Percentiles rank a stretch among this genome's conserved stretches.
phyloP scores from a whole-genome alignment of 148 eudicot genomes.

The Amaranthus cruentus region DNA sequence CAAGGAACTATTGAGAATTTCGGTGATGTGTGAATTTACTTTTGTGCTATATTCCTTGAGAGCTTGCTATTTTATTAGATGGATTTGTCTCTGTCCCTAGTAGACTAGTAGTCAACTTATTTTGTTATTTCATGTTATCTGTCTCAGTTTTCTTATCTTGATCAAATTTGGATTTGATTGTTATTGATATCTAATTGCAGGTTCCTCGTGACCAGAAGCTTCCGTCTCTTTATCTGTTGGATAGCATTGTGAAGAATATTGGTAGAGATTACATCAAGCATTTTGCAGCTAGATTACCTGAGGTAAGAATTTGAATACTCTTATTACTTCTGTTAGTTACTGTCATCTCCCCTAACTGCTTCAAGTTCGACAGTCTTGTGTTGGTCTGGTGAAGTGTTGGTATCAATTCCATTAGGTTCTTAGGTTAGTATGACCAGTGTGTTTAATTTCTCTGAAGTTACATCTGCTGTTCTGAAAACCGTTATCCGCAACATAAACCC shows the following conservation, averaged over 20 bases:
- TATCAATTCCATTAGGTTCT: too few relatives aligned
- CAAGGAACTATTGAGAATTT: not conserved
- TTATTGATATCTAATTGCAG: slow-evolving; percentile 42
- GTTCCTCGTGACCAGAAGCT: slow-evolving; percentile 94
- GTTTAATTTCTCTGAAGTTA: too few relatives aligned
- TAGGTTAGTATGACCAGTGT: too few relatives aligned
- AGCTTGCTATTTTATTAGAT: not conserved
- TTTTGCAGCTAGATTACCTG: slow-evolving; percentile 81
- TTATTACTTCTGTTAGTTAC: slow-evolving; percentile 3
- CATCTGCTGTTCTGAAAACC: too few relatives aligned
- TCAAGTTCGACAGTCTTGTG: not conserved
- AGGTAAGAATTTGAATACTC: slow-evolving; percentile 54
- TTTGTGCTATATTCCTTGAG: not conserved
- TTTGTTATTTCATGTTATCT: not conserved
- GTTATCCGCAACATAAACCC: too few relatives aligned
- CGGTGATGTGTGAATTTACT: slow-evolving; percentile 1
- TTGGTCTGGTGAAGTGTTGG: not conserved
- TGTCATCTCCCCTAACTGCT: too few relatives aligned
- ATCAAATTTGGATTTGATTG: slow-evolving; percentile 13
- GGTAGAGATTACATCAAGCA: slow-evolving; percentile 90
- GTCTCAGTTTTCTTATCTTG: not conserved
- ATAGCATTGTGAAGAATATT: slow-evolving; percentile 98
- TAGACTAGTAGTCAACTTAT: not conserved
- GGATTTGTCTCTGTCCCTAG: not conserved
- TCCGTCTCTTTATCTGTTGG: slow-evolving; percentile 91